These are phyloP conservation scores for Alternaria longipes DNA, from an alignment of 2,329 filamentous ascomycete genomes.

Conservation along the genomic window DNA sequence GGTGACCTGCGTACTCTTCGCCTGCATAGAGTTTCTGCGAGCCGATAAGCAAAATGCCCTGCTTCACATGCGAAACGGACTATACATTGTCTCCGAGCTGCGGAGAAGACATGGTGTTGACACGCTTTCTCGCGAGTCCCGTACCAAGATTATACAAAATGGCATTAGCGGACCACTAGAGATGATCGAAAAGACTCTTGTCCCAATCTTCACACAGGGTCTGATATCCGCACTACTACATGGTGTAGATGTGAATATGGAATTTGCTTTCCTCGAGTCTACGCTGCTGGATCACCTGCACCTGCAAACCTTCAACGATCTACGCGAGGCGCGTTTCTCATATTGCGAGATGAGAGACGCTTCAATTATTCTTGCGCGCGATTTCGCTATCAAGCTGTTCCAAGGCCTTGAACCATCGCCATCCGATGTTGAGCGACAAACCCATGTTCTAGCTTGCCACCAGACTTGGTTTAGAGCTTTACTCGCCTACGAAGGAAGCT, in stretches of 20 bases:
- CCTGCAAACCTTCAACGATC: slow-evolving; percentile 8
- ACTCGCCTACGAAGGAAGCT: neutral
- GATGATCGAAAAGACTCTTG: slow-evolving; percentile 22
- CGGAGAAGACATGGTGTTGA: neutral
- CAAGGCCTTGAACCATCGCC: neutral
- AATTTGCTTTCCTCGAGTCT: slow-evolving; percentile 9
- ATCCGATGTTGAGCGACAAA: slow-evolving; percentile 9
- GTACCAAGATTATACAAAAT: neutral
- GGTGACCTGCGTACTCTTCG: slow-evolving; percentile 55
- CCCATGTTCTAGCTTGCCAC: slow-evolving; percentile 3
- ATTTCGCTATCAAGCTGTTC: slow-evolving; percentile 18
- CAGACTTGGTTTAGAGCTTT: slow-evolving; percentile 9
- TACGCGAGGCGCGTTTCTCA: slow-evolving; percentile 17
- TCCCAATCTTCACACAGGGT: slow-evolving; percentile 26
- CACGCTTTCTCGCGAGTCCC: neutral
- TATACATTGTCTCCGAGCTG: neutral
- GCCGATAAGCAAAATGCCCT: slow-evolving; percentile 52
- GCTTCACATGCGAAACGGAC: slow-evolving; percentile 44
- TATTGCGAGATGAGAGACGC: slow-evolving; percentile 22
- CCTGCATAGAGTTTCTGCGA: slow-evolving; percentile 54
- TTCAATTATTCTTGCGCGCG: neutral
- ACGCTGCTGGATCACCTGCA: slow-evolving; percentile 6
- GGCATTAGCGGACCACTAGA: neutral
- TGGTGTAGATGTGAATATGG: slow-evolving; percentile 16
- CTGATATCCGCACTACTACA: slow-evolving; percentile 24